Base-by-base conservation (phyloP, 164 flowering plant genomes). In the Berberis vulgaris region DNA sequence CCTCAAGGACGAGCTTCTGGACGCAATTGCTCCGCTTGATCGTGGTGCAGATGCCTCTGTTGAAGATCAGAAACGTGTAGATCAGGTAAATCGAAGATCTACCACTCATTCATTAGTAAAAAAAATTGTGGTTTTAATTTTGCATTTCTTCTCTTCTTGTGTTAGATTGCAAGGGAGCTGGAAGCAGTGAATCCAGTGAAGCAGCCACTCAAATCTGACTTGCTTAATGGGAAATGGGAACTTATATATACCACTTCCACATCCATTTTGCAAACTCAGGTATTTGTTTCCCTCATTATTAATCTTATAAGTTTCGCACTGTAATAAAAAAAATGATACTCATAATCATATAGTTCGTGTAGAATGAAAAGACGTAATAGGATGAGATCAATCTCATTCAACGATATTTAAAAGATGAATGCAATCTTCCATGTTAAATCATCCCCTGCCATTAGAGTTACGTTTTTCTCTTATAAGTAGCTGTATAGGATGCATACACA, bases 171-270 rank as follows among this genome's bases (percentile, higher is more conserved):
- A 7, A 78, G 87, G 9, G 80, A 86, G 56, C 81, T 93, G 40
- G 98, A 89, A 80, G 87, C 86, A 61, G 80, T 74, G 13, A 93
- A 76, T 80, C 77, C 86, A 10, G 76, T 72, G 43, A 87, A 86
- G 80, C 83, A 79, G 62, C 92, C 98, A 3, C 85, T 93, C 40
- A 86, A 93, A 67, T 88, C 98, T 55, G 71, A 75, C 69, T 76
- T 88, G 64, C 79, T 93, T 45, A 74, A 90, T 78, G 97, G 97
- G 45, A 90, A 90, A 67, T 94, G 98, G 97, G 97, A 93, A 76
- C 92, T 90, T 52, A 73, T 90, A 41, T 93, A 93, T 78, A 93
- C 98, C 0, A 90, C 96, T 67, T 93, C 98, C 6, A 60, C 63
- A 54, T 93, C 98, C 9, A 90, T 90, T 72, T 69, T 93, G 84